Evolutionary conservation across 2,329 filamentous ascomycete species (phyloP).

Genomic region (Aspergillus flavus): DNA sequence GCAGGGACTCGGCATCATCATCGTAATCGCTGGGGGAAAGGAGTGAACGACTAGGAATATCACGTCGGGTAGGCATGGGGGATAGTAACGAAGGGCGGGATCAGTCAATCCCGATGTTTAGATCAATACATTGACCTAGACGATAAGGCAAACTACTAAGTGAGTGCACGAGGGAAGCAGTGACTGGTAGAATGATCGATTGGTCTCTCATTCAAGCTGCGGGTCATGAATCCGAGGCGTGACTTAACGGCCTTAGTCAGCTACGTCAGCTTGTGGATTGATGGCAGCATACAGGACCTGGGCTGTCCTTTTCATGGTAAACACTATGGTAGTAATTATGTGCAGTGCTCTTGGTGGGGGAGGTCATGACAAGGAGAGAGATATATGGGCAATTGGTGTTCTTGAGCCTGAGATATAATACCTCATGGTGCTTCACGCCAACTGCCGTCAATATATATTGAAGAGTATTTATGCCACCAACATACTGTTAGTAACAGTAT

Average conservation of each 20-base stretch:
- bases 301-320: no score
- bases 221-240: not conserved
- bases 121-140: not conserved
- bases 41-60: constrained; percentile 47
- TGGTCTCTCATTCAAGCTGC: not conserved
- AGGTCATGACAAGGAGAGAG: no score
- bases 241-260: not conserved
- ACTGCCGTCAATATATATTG: no score
- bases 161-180: not conserved
- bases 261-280: no score
- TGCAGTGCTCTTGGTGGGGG: no score
- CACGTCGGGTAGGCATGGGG: constrained; percentile 28
- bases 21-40: constrained; percentile 68
- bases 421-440: no score
- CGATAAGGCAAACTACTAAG: not conserved
- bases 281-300: no score
- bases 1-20: constrained; percentile 68
- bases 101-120: not conserved
- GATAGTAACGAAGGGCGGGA: constrained; percentile 1
- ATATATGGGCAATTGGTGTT: no score
- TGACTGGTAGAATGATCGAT: not conserved
- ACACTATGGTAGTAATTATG: no score
- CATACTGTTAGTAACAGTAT: no score
- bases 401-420: no score
- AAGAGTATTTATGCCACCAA: no score